Evolutionary conservation across 2,329 filamentous ascomycete species (phyloP), one percentile per base, ranked within the genome.

Genomic region (Fusarium pseudonygamai): DNA sequence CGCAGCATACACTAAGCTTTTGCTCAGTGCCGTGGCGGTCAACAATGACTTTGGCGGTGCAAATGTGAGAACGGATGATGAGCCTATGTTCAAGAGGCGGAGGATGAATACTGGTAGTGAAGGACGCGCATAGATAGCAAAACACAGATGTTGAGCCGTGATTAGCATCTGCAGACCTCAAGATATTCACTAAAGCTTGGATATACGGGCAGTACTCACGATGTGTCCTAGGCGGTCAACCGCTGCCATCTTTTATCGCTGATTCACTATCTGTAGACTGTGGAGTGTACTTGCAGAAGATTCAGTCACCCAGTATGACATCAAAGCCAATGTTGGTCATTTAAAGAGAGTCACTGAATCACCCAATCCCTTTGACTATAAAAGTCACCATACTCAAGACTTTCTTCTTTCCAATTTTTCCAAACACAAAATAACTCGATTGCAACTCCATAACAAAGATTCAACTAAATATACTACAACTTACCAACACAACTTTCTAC

Each of bases 141-240:
- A 5, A 6, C 6, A 11, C 18, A 15, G 18, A 37, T 13, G 3
- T 22, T 39, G 34, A 10, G 32, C 18, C 3, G 6, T n/a, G 10
- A 39, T 4, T 4, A 7, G 24, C 5, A 18, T 18, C 10, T 28
- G 7, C 1, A n/a, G 14, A 22, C 8, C 14, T 10, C 7, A 5
- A 28, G 2, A 39, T 14, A n/a, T 7, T 28, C 18, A 53, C 50
- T 18, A 24, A n/a, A 9, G 5, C 20, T 2, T 7, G 5, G 9
- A 7, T 5, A 5, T 12, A 6, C 20, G 2, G 3, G 2, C 13
- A 16, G 5, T 3, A 4, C n/a, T 22, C 13, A 16, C 6, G 0
- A 16, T 13, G 9, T 7, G 3, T 10, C 32, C 0, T 11, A 16
- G 13, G 2, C 16, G 34, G 30, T 8, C 4, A 12, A 18, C 7